phyloP scores from a whole-genome alignment of 2,329 filamentous ascomycete species.

The Talaromyces sp. region DNA sequence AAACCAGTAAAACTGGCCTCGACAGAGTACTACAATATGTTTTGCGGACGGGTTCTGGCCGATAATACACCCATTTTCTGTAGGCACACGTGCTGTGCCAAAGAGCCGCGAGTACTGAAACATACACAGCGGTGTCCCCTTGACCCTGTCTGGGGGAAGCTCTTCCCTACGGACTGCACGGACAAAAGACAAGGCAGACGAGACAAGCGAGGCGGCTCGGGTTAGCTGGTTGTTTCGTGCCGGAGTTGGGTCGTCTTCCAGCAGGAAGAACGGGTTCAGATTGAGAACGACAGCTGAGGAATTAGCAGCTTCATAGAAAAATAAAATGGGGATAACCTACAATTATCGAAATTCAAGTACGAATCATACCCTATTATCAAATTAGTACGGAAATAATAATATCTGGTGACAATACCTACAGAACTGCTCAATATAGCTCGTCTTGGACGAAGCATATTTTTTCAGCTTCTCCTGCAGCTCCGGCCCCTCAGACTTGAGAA shows the following conservation, averaged over 20 bases:
- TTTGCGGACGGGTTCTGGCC: constrained; percentile 90
- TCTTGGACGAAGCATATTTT: constrained; percentile 82
- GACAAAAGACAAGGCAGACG: constrained; percentile 87
- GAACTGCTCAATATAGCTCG: constrained; percentile 98
- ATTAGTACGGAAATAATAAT: constrained; percentile 3
- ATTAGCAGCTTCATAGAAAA: constrained; percentile 8
- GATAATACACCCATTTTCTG: constrained; percentile 90
- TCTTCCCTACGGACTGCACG: constrained; percentile 90
- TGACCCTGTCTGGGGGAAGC: constrained; percentile 78
- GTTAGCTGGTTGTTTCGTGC: constrained; percentile 96
- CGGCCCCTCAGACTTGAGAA: constrained; percentile 73
- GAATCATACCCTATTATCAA: constrained; percentile 83
- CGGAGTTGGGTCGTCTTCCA: constrained; percentile 95
- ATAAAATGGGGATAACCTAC: constrained; percentile 24
- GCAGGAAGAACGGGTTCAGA: constrained; percentile 92
- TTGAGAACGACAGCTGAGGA: constrained; percentile 76
- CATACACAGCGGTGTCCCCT: constrained; percentile 87
- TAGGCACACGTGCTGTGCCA: constrained; percentile 89
- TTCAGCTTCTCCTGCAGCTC: constrained; percentile 83
- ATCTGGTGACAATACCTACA: constrained; percentile 59
- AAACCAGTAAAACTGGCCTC: constrained; percentile 98
- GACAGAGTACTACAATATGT: constrained; percentile 87
- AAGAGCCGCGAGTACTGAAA: constrained; percentile 96
- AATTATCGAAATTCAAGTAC: constrained; percentile 95
- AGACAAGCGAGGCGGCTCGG: constrained; percentile 81